Conservation (phyloP, 257 asterid genomes). For the Ocimum tenuiflorum region DNA sequence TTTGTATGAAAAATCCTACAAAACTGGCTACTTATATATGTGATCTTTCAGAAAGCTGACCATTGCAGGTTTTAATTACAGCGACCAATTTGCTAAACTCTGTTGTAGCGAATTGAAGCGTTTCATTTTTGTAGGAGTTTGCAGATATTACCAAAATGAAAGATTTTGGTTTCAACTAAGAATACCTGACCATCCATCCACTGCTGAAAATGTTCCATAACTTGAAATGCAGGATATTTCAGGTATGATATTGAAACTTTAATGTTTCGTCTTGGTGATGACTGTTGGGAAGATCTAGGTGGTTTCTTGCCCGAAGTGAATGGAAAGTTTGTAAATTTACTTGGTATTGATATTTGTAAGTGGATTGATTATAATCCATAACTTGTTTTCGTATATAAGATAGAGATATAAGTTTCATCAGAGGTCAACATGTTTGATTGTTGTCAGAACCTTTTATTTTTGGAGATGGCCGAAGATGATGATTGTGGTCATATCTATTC, state of each 20-base stretch:
- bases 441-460: too few species aligned
- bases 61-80: too few species aligned
- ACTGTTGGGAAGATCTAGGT: constrained; percentile 4
- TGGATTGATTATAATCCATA: not conserved
- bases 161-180: not conserved
- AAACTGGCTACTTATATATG: not conserved
- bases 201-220: constrained; percentile 27
- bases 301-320: constrained; percentile 11
- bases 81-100: too few species aligned
- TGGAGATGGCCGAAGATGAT: not conserved
- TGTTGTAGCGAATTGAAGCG: too few species aligned
- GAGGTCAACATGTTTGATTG: not conserved
- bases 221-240: constrained; percentile 34
- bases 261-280: constrained; percentile 28
- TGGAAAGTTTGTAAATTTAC: not conserved
- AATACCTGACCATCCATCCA: constrained; percentile 16
- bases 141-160: constrained; percentile 7
- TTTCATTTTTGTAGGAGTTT: not conserved
- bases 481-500: not conserved
- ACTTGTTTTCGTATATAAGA: not conserved
- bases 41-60: too few species aligned
- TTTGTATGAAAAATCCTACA: not conserved
- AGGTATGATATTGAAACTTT: constrained; percentile 28
- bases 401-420: not conserved
- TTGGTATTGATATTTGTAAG: not conserved